Evolutionary conservation across 768 basidiomycete genomes (phyloP), one percentile per base, ranked within the genome.

Genomic region (Grammothele lineata): DNA sequence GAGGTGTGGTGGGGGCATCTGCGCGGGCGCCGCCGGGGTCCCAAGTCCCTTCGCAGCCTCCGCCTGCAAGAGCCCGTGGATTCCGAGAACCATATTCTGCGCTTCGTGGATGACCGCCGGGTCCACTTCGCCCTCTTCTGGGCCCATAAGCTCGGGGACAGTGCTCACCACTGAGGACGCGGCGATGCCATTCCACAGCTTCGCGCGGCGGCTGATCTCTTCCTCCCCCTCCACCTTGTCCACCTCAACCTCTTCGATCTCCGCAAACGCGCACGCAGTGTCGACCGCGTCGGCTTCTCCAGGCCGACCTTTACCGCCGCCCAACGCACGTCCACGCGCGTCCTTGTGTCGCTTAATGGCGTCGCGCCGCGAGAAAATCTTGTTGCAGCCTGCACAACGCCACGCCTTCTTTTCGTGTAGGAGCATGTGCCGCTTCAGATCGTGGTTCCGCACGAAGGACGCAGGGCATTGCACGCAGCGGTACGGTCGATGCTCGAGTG

Each of bases 321-420:
- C 77, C 9, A 72, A 70, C 15, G 77, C 78, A 15, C 78, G 71
- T 27, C 73, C 74, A 25, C 71, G 74, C 37, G 76, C 74, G 56
- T 83, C 81, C 63, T 84, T 85, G 54, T 89, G 87, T 19, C 85
- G 75, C 61, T 85, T 86, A 59, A 89, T 83, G 3, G 87, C 87
- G 60, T 90, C 87, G 36, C 83, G 73, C n/a, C 83, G 68, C 2
- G 84, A 85, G 59, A 89, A 90, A 18, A 83, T 67, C 64, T 86
- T 87, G 37, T 73, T 75, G 58, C 87, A 90, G 3, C 85, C 87
- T 30, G 67, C 72, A 57, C 87, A 90, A 55, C 81, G 77, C 78
- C 78, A 90, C 21, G 82, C 84, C 52, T 76, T 84, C 55, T 75
- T 78, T 49, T 83, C 84, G 61, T 90, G 87, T 32, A 85, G 66